A percentile compares a stretch with the other conserved stretches of the same genome.
Conservation (phyloP, 768 basidiomycete species). For the Trametes elegans region DNA sequence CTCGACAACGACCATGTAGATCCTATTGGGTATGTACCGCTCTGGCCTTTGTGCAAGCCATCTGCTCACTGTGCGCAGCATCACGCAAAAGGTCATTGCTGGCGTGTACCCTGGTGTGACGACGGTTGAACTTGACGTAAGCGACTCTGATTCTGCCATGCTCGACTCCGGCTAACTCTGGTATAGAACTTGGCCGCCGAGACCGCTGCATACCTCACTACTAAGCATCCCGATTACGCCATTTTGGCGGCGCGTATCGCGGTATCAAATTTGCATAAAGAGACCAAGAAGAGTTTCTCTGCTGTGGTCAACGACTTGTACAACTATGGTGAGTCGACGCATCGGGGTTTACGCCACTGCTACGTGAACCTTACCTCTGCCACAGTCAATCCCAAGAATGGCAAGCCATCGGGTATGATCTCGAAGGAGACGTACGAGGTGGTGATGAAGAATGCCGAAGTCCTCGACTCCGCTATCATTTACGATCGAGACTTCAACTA, state of each 20-base stretch:
- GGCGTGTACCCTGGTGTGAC: constrained; percentile 96
- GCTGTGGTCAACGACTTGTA: constrained; percentile 90
- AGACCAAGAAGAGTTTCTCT: constrained; percentile 97
- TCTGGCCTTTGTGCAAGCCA: not conserved
- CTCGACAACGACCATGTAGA: constrained; percentile 90
- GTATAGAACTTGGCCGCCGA: constrained; percentile 90
- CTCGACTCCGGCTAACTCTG: not conserved
- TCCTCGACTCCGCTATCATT: constrained; percentile 91
- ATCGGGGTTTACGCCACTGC: not conserved
- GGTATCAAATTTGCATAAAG: constrained; percentile 98
- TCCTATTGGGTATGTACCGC: constrained; percentile 73
- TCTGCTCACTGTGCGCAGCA: constrained; percentile 39
- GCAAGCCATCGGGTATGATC: constrained; percentile 85
- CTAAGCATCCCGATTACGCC: constrained; percentile 97
- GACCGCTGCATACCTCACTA: constrained; percentile 96
- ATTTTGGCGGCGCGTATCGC: constrained; percentile 98
- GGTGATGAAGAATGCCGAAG: constrained; percentile 77
- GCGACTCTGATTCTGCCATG: constrained; percentile 29
- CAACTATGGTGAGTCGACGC: constrained; percentile 70
- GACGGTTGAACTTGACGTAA: constrained; percentile 93
- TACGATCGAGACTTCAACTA: constrained; percentile 98
- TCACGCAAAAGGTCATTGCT: constrained; percentile 88
- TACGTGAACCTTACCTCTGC: not conserved
- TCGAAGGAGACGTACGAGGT: constrained; percentile 81
- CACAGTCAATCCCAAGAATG: constrained; percentile 93